Percentiles rank a stretch among this genome's conserved stretches.
These are phyloP conservation scores for Voacanga thouarsii DNA, from an alignment of 257 asterid genomes.

Conservation along the genomic window DNA sequence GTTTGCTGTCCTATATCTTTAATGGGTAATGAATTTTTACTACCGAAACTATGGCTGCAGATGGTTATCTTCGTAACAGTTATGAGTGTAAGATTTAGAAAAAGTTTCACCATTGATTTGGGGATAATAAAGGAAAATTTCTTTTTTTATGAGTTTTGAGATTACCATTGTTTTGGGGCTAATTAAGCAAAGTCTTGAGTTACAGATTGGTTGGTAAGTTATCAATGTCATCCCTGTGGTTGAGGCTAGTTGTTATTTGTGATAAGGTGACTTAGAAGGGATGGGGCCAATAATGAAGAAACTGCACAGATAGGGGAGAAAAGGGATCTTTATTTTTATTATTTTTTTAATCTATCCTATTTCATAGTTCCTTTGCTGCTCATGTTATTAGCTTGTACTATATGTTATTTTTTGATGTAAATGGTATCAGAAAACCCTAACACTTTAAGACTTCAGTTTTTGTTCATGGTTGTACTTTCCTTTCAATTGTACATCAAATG, in stretches of 20 bases:
- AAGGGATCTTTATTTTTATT: not conserved
- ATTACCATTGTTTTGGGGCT: not conserved
- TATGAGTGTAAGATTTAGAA: not conserved
- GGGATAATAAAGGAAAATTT: not conserved
- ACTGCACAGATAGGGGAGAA: not conserved
- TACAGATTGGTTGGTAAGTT: not conserved
- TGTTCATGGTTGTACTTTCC: not conserved
- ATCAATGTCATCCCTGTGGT: not conserved
- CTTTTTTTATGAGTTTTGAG: not conserved
- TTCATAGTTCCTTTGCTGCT: not conserved
- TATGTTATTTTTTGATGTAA: not conserved
- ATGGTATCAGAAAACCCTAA: not conserved
- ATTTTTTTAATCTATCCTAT: not conserved
- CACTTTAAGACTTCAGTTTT: not conserved
- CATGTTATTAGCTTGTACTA: not conserved
- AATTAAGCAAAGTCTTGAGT: not conserved
- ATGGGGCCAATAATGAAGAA: not conserved
- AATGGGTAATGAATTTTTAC: not conserved
- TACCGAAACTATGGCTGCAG: not conserved
- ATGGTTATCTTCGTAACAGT: not conserved
- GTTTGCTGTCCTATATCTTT: not conserved
- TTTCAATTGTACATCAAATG: constrained; percentile 13
- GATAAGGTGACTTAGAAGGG: not conserved
- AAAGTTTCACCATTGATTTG: not conserved
- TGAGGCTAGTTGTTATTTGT: not conserved